Conservation (phyloP, 768 basidiomycete species). For the Hygrocybe punicea region DNA sequence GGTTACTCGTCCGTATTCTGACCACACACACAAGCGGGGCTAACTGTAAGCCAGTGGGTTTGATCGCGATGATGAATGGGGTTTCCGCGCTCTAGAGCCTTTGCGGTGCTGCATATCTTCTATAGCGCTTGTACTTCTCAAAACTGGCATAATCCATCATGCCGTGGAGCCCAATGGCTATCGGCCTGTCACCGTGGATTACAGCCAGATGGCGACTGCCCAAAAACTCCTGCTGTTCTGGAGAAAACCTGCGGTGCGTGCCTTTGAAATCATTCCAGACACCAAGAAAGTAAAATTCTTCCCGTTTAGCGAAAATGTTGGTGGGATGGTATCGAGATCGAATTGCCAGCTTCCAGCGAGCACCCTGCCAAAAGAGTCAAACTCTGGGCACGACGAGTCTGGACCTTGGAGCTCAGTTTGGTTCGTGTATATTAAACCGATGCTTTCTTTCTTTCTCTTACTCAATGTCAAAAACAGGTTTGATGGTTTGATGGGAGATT, state of each 20-base stretch:
- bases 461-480: too few relatives aligned
- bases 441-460: too few relatives aligned
- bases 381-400: slow-evolving; percentile 95
- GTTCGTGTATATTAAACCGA: slow-evolving; percentile 41
- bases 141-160: slow-evolving; percentile 90
- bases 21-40: background rate
- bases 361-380: slow-evolving; percentile 62
- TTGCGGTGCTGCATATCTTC: slow-evolving; percentile 97
- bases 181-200: slow-evolving; percentile 77
- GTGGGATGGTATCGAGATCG: slow-evolving; percentile 97
- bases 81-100: slow-evolving; percentile 93
- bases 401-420: slow-evolving; percentile 96
- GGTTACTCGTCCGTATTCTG: background rate
- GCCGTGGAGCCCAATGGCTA: slow-evolving; percentile 47
- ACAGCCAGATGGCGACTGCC: slow-evolving; percentile 92
- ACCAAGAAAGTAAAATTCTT: too few relatives aligned
- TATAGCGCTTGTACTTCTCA: slow-evolving; percentile 94
- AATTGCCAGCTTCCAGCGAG: slow-evolving; percentile 59
- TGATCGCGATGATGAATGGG: slow-evolving; percentile 97
- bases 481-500: too few relatives aligned
- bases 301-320: slow-evolving; percentile 89
- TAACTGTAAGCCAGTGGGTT: slow-evolving; percentile 68
- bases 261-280: too few relatives aligned
- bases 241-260: slow-evolving; percentile 96
- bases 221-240: slow-evolving; percentile 97